Evolutionary conservation across 768 basidiomycete species (phyloP).

Genomic region (Russula foetens): DNA sequence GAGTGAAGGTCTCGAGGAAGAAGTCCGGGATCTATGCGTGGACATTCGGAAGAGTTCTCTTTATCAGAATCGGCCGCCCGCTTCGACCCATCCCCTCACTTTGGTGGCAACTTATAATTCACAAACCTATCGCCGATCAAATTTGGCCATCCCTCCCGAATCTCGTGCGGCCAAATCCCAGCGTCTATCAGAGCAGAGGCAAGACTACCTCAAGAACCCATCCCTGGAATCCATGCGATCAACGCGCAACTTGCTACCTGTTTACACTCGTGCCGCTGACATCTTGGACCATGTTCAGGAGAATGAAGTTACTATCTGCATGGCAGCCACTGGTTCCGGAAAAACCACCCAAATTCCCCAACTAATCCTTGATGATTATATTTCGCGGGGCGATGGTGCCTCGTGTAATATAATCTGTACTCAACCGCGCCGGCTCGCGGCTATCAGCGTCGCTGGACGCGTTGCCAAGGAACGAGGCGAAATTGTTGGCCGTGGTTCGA

Average conservation of each 20-base stretch:
- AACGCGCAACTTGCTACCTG: slow-evolving; percentile 62
- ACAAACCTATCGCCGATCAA: slow-evolving; percentile 23
- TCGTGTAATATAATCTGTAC: slow-evolving; percentile 88
- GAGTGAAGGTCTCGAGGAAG: slow-evolving; percentile 53
- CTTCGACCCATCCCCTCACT: neutral
- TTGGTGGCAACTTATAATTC: slow-evolving; percentile 8
- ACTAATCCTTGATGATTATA: slow-evolving; percentile 79
- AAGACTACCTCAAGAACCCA: slow-evolving; percentile 55
- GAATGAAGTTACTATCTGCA: slow-evolving; percentile 82
- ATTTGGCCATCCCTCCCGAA: slow-evolving; percentile 22
- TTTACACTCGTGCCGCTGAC: slow-evolving; percentile 57
- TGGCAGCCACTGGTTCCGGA: slow-evolving; percentile 87
- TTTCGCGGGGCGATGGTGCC: slow-evolving; percentile 70
- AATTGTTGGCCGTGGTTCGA: slow-evolving; percentile 47
- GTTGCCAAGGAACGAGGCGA: slow-evolving; percentile 86
- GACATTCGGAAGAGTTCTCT: slow-evolving; percentile 58
- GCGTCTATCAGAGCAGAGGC: slow-evolving; percentile 42
- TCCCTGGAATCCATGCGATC: slow-evolving; percentile 55
- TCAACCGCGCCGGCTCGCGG: slow-evolving; percentile 86
- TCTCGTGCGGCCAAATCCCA: slow-evolving; percentile 45
- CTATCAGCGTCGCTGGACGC: slow-evolving; percentile 85
- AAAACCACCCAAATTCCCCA: slow-evolving; percentile 96
- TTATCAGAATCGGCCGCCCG: slow-evolving; percentile 53
- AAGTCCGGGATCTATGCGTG: slow-evolving; percentile 59
- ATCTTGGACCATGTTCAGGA: slow-evolving; percentile 60